These are phyloP conservation scores for Paramecium sexaurelia DNA, from an alignment of 73 alveolate species.

Conservation along the genomic window DNA sequence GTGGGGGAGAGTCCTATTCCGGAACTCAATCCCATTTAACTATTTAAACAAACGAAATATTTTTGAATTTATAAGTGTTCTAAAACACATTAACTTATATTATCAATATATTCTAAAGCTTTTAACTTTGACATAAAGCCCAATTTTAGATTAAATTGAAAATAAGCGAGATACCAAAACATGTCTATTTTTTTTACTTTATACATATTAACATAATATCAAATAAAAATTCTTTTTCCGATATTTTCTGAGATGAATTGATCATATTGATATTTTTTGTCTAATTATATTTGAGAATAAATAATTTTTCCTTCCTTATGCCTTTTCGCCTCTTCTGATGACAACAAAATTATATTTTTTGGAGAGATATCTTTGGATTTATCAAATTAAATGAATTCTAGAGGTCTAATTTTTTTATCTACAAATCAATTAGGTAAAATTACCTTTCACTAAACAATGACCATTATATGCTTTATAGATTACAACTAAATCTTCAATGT, in stretches of 20 bases:
- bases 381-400: neutral
- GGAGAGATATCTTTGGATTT: neutral
- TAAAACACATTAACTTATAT: no score
- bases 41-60: neutral
- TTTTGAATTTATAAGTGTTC: no score
- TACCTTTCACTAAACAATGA: neutral
- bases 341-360: neutral
- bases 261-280: neutral
- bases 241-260: neutral
- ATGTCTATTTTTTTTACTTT: no score
- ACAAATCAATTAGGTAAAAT: neutral
- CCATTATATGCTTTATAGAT: slow-evolving; percentile 7
- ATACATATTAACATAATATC: neutral
- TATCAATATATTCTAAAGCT: no score
- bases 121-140: no score
- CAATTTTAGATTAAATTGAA: no score
- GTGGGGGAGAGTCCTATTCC: slow-evolving; percentile 16
- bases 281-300: neutral
- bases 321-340: neutral
- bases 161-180: no score
- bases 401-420: neutral
- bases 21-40: neutral
- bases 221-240: neutral
- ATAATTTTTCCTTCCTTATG: neutral
- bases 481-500: neutral